phyloP scores from a whole-genome alignment of 2,329 filamentous ascomycete genomes.

The Mariannaea elegans region DNA sequence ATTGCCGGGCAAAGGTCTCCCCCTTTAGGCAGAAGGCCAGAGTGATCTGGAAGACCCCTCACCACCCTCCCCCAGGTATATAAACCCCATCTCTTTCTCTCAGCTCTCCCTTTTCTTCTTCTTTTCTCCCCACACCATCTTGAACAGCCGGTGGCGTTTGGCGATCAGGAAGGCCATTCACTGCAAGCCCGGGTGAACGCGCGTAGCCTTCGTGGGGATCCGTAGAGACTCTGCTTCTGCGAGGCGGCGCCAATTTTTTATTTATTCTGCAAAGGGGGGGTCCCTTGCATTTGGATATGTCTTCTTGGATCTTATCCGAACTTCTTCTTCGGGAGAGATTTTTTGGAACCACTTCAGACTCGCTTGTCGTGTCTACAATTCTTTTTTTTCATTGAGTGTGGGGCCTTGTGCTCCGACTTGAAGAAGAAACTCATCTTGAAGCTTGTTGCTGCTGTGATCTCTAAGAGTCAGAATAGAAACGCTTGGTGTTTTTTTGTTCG shows the following conservation, averaged over 20 bases:
- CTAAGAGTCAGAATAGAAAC: no score
- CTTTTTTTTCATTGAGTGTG: conserved; percentile 33
- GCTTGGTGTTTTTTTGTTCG: no score
- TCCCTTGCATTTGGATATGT: no score
- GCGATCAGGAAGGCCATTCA: background rate
- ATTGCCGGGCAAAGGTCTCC: background rate
- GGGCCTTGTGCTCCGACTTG: conserved; percentile 27
- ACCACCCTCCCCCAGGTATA: conserved; percentile 1
- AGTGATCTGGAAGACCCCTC: conserved; percentile 8
- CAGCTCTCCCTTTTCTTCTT: background rate
- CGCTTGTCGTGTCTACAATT: background rate
- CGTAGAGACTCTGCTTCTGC: background rate
- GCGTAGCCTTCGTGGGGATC: background rate
- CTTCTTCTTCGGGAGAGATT: no score
- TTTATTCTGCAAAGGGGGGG: no score
- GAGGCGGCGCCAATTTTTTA: no score
- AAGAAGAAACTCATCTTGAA: conserved; percentile 27
- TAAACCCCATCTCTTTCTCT: background rate
- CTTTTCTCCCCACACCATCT: background rate
- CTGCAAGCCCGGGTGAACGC: no score
- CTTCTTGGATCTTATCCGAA: no score
- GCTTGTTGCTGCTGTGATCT: no score
- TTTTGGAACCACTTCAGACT: conserved; percentile 28
- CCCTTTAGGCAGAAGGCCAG: background rate
- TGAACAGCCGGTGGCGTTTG: background rate